Base-by-base conservation (phyloP, 306 rosid species). In the Styphnolobium japonicum region DNA sequence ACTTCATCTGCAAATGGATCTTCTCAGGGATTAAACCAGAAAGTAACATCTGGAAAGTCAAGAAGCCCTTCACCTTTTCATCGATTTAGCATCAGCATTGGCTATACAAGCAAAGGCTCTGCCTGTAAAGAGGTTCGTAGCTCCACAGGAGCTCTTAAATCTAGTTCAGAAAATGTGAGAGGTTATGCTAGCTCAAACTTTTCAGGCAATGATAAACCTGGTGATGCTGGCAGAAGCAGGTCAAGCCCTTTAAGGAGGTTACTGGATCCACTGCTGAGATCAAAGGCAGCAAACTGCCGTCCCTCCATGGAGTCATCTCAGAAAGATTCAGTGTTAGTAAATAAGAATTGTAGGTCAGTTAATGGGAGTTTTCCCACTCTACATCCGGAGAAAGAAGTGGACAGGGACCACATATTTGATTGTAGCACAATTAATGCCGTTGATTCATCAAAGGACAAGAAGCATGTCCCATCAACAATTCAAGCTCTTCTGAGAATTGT, bases 201-300 rank as follows among this genome's bases (percentile, higher is more conserved):
- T 71, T 79, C 91, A 27, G 86, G 76, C 78, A 81, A 58, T 56
- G 93, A 87, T 42, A 90, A 88, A 60, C 82, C 81, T 79, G 84
- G 55, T 19, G 86, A 77, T 73, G 82, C 84, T 77, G 49, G 77
- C 79, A 88, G 84, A 85, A 77, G 89, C 76, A 90, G 88, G 89
- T 90, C 96, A 34, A 92, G 98, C 81, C 99, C 99, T 80, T 85
- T 96, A 67, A 89, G 97, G 85, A 86, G 99, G 81, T 88, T 96
- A 74, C 90, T 96, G 70, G 92, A 91, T 73, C 98, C 98, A 56
- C 80, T 96, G 31, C 85, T 93, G 79, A 91, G 89, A 84, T 85
- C 96, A 8, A 94, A 85, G 88, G 87, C 89, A 34, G 86, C 86
- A 57, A 87, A 78, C 81, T 55, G 83, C 77, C 86, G 67, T 74